Evolutionary conservation across 257 asterid species (phyloP).

Genomic region (Solanum habrochaites): DNA sequence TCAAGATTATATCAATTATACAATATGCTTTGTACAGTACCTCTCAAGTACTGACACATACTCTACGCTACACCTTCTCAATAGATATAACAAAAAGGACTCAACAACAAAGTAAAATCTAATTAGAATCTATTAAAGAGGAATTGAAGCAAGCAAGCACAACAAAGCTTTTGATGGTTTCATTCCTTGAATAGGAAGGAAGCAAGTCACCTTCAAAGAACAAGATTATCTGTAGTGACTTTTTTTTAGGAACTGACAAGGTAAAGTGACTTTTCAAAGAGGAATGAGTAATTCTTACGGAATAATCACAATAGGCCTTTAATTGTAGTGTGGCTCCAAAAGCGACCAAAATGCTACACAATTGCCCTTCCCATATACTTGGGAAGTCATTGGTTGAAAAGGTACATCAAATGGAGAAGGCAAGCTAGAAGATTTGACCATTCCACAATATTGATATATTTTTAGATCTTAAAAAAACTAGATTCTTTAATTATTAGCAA

Average conservation of each 20-base stretch:
- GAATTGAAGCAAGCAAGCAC: background rate
- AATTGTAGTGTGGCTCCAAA: background rate
- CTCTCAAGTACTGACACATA: no score
- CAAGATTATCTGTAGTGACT: background rate
- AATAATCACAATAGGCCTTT: background rate
- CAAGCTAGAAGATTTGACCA: background rate
- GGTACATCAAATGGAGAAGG: background rate
- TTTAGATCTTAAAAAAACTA: background rate
- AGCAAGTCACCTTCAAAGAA: background rate
- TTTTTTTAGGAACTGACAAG: no score
- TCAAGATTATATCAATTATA: no score
- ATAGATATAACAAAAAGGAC: background rate
- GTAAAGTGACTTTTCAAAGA: no score
- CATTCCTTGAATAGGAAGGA: background rate
- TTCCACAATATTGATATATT: background rate
- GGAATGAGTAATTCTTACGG: no score
- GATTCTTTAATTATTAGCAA: background rate
- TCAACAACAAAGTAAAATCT: background rate
- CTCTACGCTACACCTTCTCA: background rate
- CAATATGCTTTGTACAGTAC: no score
- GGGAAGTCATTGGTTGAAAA: background rate
- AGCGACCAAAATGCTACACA: background rate
- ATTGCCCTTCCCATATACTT: background rate
- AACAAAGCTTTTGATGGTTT: background rate
- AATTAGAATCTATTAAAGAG: background rate